phyloP scores from a whole-genome alignment of 257 asterid genomes.

The Lithospermum erythrorhizon region DNA sequence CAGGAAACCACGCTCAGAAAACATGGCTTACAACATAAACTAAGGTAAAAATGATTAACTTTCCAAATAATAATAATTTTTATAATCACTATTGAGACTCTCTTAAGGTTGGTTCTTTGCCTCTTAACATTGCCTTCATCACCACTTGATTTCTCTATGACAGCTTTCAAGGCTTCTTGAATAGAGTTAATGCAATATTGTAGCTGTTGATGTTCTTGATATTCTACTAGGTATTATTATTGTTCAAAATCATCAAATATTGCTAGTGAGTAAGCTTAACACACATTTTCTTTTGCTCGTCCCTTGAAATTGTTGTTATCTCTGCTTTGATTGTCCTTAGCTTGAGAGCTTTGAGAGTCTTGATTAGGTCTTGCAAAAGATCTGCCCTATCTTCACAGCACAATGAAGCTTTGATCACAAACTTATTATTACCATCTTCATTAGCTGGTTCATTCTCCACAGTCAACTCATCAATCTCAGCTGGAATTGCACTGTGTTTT shows the following conservation, averaged over 20 bases:
- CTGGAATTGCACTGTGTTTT: conserved; percentile 45
- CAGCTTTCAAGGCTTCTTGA: conserved; percentile 72
- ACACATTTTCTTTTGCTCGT: conserved; percentile 65
- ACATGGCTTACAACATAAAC: conserved; percentile 2
- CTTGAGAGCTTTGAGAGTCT: conserved; percentile 52
- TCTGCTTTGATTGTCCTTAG: conserved; percentile 66
- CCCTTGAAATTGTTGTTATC: conserved; percentile 73
- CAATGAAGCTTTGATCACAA: conserved; percentile 58
- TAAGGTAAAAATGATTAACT: neutral
- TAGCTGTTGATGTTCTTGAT: conserved; percentile 19
- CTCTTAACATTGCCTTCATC: conserved; percentile 66
- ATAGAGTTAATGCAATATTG: conserved; percentile 39
- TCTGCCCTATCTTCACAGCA: conserved; percentile 85
- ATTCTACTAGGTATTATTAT: neutral
- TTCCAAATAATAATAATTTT: neutral
- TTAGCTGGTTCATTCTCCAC: conserved; percentile 49
- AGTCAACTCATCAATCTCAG: conserved; percentile 59
- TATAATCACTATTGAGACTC: conserved; percentile 29
- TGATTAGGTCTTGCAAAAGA: conserved; percentile 68
- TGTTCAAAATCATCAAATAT: conserved; percentile 6
- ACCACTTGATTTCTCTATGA: conserved; percentile 54
- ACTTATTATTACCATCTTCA: conserved; percentile 37
- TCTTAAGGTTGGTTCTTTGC: conserved; percentile 53
- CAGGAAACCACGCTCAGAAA: conserved; percentile 7
- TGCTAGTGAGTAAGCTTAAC: too few relatives aligned